These are phyloP conservation scores for Cercophora sp. DNA, from an alignment of 495 filamentous ascomycete species.

Conservation along the genomic window DNA sequence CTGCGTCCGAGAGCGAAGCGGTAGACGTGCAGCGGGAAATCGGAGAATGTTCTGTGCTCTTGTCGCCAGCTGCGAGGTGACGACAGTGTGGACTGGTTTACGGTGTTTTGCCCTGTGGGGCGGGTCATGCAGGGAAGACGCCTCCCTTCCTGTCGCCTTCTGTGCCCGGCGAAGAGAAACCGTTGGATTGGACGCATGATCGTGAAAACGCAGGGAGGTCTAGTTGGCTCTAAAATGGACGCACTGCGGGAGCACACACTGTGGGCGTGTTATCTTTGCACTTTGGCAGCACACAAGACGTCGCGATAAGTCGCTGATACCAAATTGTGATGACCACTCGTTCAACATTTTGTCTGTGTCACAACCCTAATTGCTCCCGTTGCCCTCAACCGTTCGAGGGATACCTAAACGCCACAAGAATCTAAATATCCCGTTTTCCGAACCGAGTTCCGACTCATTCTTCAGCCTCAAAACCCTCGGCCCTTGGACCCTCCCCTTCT, in stretches of 20 bases:
- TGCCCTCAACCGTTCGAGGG: neutral
- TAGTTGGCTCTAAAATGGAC: too few species aligned
- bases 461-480: conserved; percentile 32
- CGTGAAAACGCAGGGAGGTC: too few species aligned
- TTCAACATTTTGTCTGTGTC: too few species aligned
- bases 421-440: neutral
- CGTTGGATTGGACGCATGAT: neutral
- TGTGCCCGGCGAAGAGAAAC: neutral
- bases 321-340: too few species aligned
- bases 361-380: neutral
- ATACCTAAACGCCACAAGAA: neutral
- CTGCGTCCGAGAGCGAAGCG: too few species aligned
- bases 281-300: too few species aligned
- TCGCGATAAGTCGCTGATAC: too few species aligned
- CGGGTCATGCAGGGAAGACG: neutral
- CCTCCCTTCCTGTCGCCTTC: neutral
- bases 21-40: too few species aligned
- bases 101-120: neutral
- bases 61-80: conserved; percentile 6
- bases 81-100: conserved; percentile 1
- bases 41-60: too few species aligned
- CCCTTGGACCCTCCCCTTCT: conserved; percentile 20
- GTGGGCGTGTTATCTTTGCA: too few species aligned
- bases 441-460: conserved; percentile 5
- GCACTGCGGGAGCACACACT: too few species aligned